Percentiles rank a stretch among this genome's conserved stretches.
Evolutionary conservation across 2,329 filamentous ascomycete species (phyloP).

Genomic region (Escovopsis weberi): DNA sequence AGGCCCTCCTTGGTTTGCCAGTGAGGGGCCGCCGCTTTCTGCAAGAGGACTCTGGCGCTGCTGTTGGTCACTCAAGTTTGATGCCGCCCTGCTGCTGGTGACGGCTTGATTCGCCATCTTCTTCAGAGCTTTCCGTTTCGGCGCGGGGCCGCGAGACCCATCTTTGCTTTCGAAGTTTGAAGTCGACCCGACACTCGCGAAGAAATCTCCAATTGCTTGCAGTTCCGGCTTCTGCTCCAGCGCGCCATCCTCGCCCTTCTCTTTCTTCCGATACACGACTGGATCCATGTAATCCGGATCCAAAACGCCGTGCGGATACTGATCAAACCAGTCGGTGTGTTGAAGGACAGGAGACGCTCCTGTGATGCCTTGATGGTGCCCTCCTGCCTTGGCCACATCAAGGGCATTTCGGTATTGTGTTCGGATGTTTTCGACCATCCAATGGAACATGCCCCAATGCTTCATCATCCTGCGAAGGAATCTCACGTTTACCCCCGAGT

Average conservation of each 20-base stretch:
- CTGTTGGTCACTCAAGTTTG: slow-evolving; percentile 3
- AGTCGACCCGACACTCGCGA: slow-evolving; percentile 62
- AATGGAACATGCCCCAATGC: slow-evolving; percentile 98
- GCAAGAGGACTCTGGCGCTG: background rate
- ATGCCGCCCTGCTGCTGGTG: no score
- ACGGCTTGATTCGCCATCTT: slow-evolving; percentile 11
- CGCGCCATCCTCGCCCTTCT: slow-evolving; percentile 74
- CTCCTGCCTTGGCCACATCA: slow-evolving; percentile 61
- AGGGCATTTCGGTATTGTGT: slow-evolving; percentile 76
- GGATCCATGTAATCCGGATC: slow-evolving; percentile 73
- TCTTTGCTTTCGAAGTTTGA: slow-evolving; percentile 31
- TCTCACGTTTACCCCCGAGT: slow-evolving; percentile 74
- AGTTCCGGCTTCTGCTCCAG: slow-evolving; percentile 78
- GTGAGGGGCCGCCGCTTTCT: slow-evolving; percentile 3
- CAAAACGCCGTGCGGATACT: slow-evolving; percentile 84
- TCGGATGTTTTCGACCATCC: slow-evolving; percentile 84
- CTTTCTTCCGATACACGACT: slow-evolving; percentile 49
- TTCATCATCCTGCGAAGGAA: slow-evolving; percentile 92
- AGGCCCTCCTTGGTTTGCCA: slow-evolving; percentile 3
- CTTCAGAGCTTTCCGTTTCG: slow-evolving; percentile 27
- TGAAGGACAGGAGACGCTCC: slow-evolving; percentile 60
- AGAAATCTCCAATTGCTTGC: slow-evolving; percentile 91
- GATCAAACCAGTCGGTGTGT: slow-evolving; percentile 95
- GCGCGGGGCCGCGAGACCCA: slow-evolving; percentile 8
- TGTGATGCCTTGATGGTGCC: slow-evolving; percentile 31